These are phyloP conservation scores for Nannizziopsis arthrosporioides DNA, from an alignment of 2,329 filamentous ascomycete genomes.

Conservation along the genomic window DNA sequence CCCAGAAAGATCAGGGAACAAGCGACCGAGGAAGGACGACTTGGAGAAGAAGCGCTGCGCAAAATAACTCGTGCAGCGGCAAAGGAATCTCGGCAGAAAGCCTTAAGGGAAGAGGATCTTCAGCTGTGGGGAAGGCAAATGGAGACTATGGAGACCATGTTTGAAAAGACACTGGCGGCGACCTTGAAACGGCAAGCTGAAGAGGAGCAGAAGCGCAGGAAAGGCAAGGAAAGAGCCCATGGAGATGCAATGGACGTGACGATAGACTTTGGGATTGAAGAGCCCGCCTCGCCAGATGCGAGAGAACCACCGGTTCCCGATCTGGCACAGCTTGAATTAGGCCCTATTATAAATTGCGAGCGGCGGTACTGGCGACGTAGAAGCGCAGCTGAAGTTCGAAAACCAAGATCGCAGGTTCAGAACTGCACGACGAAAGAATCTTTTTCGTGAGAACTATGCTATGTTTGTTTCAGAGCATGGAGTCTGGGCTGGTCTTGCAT, in stretches of 20 bases:
- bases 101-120: slow-evolving; percentile 31
- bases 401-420: background rate
- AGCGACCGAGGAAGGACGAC: slow-evolving; percentile 53
- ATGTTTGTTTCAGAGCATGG: background rate
- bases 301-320: background rate
- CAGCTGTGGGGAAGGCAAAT: slow-evolving; percentile 28
- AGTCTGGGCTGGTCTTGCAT: background rate
- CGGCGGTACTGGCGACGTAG: slow-evolving; percentile 38
- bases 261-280: slow-evolving; percentile 22
- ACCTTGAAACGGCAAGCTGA: slow-evolving; percentile 31
- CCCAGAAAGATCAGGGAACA: slow-evolving; percentile 49
- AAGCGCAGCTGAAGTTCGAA: background rate
- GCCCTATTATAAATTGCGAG: slow-evolving; percentile 49
- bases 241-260: slow-evolving; percentile 24
- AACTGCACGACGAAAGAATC: background rate
- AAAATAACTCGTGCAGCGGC: slow-evolving; percentile 44
- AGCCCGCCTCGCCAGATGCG: slow-evolving; percentile 7
- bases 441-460: background rate
- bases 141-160: slow-evolving; percentile 40
- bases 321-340: slow-evolving; percentile 29
- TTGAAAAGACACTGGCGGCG: slow-evolving; percentile 46
- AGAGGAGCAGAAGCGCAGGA: slow-evolving; percentile 20
- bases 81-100: slow-evolving; percentile 31
- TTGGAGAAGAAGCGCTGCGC: slow-evolving; percentile 53
- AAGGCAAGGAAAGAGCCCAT: background rate